A percentile compares a stretch with the other conserved stretches of the same genome.
phyloP scores from a whole-genome alignment of 148 eudicot genomes.

The Vaccinium macrocarpon region DNA sequence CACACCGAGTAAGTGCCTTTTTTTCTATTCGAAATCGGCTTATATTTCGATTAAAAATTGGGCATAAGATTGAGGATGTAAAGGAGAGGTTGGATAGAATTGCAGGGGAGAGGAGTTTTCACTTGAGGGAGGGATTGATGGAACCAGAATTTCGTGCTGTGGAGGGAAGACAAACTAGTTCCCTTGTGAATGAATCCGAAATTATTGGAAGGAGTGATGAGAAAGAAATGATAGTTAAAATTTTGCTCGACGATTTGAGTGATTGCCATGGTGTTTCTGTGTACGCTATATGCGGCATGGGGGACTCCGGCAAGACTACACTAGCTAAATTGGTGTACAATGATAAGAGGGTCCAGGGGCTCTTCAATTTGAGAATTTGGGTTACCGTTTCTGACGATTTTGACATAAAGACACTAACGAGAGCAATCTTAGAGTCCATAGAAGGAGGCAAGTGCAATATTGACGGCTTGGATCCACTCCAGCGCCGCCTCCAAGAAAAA shows the following conservation, averaged over 20 bases:
- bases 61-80: not conserved
- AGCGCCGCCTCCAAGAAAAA: not conserved
- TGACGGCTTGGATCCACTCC: not conserved
- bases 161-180: not conserved
- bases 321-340: conserved; percentile 18
- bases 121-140: not conserved
- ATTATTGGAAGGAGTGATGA: conserved; percentile 14
- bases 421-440: conserved; percentile 6
- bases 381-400: conserved; percentile 15
- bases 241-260: not conserved
- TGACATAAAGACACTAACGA: not conserved
- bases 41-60: not conserved
- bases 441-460: not conserved
- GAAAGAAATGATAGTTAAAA: not conserved
- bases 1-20: not conserved
- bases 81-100: not conserved
- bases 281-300: conserved; percentile 14
- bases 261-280: not conserved
- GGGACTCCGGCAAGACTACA: conserved; percentile 13
- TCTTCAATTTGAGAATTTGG: conserved; percentile 17
- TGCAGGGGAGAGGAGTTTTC: not conserved
- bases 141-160: not conserved
- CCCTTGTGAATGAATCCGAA: not conserved
- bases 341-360: not conserved
- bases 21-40: not conserved